Evolutionary conservation across 768 basidiomycete genomes (phyloP).

Genomic region (Boletus subparvulus): DNA sequence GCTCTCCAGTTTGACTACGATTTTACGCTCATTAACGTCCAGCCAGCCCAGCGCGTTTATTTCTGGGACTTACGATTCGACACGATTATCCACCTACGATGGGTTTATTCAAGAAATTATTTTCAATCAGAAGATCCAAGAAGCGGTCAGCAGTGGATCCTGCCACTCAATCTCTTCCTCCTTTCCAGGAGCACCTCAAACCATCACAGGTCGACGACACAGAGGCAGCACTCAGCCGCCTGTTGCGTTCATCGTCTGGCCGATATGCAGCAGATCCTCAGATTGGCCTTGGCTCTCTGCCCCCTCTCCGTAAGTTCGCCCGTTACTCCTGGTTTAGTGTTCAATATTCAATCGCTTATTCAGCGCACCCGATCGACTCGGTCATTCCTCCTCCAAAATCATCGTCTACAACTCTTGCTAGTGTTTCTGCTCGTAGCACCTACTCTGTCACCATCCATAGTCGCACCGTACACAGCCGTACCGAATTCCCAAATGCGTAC

Average conservation of each 20-base stretch:
- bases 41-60: slow-evolving; percentile 19
- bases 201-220: slow-evolving; percentile 41
- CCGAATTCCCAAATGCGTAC: slow-evolving; percentile 66
- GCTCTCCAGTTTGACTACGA: slow-evolving; percentile 11
- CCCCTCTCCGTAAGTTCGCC: slow-evolving; percentile 66
- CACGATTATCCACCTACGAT: slow-evolving; percentile 38
- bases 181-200: slow-evolving; percentile 15
- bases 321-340: not conserved
- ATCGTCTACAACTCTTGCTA: slow-evolving; percentile 55
- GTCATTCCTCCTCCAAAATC: slow-evolving; percentile 48
- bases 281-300: slow-evolving; percentile 54
- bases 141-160: slow-evolving; percentile 34
- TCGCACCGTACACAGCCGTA: slow-evolving; percentile 57
- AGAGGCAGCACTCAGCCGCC: slow-evolving; percentile 43
- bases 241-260: slow-evolving; percentile 73
- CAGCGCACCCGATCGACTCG: slow-evolving; percentile 69
- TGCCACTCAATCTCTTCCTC: slow-evolving; percentile 30
- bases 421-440: slow-evolving; percentile 53
- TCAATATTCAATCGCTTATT: not conserved
- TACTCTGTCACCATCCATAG: slow-evolving; percentile 73
- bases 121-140: slow-evolving; percentile 67
- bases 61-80: slow-evolving; percentile 26
- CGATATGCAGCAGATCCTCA: slow-evolving; percentile 59
- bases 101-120: slow-evolving; percentile 69
- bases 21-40: slow-evolving; percentile 29